These are phyloP conservation scores for Ophiocordyceps camponoti-floridani DNA, from an alignment of 2,329 filamentous ascomycete species.

Conservation along the genomic window DNA sequence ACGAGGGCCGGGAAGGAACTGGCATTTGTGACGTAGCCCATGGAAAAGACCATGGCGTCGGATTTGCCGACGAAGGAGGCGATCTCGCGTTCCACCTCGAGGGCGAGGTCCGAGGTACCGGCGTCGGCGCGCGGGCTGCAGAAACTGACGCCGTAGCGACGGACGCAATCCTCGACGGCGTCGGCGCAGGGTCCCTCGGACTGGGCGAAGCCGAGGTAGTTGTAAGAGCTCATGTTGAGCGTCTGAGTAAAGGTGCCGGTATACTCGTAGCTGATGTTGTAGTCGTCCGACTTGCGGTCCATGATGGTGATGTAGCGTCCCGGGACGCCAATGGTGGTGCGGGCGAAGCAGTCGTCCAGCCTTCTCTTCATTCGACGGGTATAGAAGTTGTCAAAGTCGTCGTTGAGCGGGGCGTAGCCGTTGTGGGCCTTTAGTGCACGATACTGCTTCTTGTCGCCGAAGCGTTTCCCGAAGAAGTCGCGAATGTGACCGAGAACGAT, in stretches of 20 bases:
- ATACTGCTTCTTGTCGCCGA: slow-evolving; percentile 68
- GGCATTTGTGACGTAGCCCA: slow-evolving; percentile 96
- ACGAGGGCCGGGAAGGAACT: slow-evolving; percentile 84
- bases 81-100: slow-evolving; percentile 80
- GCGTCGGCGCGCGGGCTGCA: slow-evolving; percentile 68
- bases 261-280: slow-evolving; percentile 77
- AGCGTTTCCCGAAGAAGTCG: slow-evolving; percentile 95
- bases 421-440: slow-evolving; percentile 65
- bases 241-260: slow-evolving; percentile 87
- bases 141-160: slow-evolving; percentile 69
- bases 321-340: slow-evolving; percentile 82
- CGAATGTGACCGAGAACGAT: slow-evolving; percentile 90
- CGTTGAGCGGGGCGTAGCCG: slow-evolving; percentile 89
- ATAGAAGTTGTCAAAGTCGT: slow-evolving; percentile 98
- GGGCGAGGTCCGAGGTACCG: slow-evolving; percentile 71
- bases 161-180: slow-evolving; percentile 69
- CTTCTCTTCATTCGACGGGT: slow-evolving; percentile 80
- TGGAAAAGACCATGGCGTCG: slow-evolving; percentile 90
- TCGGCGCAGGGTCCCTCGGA: slow-evolving; percentile 94
- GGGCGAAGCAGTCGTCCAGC: slow-evolving; percentile 91
- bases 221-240: slow-evolving; percentile 97
- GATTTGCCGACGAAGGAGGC: slow-evolving; percentile 90
- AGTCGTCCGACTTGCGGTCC: slow-evolving; percentile 78
- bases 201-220: slow-evolving; percentile 96
- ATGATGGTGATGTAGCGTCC: slow-evolving; percentile 86